These are phyloP conservation scores for Hymenoscyphus fructigenus DNA, from an alignment of 2,329 filamentous ascomycete species.

Conservation along the genomic window DNA sequence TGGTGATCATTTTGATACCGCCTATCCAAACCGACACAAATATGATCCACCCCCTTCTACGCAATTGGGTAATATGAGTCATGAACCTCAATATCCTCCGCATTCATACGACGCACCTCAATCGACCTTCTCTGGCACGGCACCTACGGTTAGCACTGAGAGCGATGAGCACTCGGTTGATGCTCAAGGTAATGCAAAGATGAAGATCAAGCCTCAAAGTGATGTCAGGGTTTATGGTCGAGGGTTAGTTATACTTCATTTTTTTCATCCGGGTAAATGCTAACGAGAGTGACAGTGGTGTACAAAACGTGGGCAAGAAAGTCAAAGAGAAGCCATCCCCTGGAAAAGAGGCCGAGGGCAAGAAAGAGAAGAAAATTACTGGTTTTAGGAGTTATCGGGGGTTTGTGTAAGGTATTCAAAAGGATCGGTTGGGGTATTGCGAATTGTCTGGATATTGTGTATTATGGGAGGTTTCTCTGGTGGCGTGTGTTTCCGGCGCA, in stretches of 20 bases:
- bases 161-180: constrained; percentile 16
- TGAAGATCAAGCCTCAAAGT: constrained; percentile 47
- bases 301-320: constrained; percentile 50
- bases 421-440: not conserved
- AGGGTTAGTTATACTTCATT: constrained; percentile 43
- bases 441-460: not conserved
- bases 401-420: constrained; percentile 13
- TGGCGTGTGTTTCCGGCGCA: not conserved
- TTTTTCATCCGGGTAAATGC: constrained; percentile 4
- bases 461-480: not conserved
- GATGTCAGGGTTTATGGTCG: constrained; percentile 53
- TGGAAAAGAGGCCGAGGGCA: constrained; percentile 36
- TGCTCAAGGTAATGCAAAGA: constrained; percentile 45
- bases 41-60: not conserved
- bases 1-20: not conserved
- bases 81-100: constrained; percentile 6
- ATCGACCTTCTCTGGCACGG: not conserved
- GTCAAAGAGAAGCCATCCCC: constrained; percentile 19
- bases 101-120: constrained; percentile 11
- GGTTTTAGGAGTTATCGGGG: constrained; percentile 44
- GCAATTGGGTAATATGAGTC: constrained; percentile 3
- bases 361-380: constrained; percentile 45
- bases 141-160: constrained; percentile 12
- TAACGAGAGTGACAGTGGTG: constrained; percentile 38
- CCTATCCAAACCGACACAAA: not conserved